Conservation (phyloP, 805 yeast genomes). For the Lipomyces sp. region DNA sequence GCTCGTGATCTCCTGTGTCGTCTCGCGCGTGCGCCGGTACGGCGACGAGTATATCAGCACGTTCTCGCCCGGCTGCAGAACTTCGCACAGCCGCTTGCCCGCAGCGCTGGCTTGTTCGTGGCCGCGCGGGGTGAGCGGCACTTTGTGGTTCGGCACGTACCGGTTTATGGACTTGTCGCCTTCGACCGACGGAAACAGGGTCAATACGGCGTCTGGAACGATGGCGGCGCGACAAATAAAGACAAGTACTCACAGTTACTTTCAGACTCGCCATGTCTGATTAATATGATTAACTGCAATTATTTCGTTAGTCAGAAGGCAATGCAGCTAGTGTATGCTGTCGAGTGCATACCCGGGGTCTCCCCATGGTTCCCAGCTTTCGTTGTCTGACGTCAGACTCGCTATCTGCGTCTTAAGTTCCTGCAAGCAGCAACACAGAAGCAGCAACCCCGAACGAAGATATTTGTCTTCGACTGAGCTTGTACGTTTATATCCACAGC, state of each 20-base stretch:
- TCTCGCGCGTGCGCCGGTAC: slow-evolving; percentile 77
- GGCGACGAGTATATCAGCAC: slow-evolving; percentile 84
- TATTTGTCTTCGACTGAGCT: no score
- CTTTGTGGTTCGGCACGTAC: slow-evolving; percentile 73
- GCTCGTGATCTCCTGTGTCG: slow-evolving; percentile 65
- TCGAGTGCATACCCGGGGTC: no score
- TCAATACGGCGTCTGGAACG: not conserved
- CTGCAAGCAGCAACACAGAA: no score
- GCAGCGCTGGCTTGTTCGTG: slow-evolving; percentile 43
- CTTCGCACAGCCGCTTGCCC: slow-evolving; percentile 36
- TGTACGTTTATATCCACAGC: no score
- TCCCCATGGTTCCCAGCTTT: no score
- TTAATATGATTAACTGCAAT: slow-evolving; percentile 60
- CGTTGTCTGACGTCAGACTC: no score
- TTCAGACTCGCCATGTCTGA: slow-evolving; percentile 91
- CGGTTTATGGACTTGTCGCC: slow-evolving; percentile 54
- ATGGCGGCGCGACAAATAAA: not conserved
- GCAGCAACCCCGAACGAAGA: no score
- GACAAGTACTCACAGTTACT: slow-evolving; percentile 56
- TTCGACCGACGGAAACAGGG: not conserved
- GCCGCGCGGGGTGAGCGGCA: slow-evolving; percentile 70
- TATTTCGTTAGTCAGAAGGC: not conserved
- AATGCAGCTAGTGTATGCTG: no score
- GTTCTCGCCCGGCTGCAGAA: slow-evolving; percentile 50
- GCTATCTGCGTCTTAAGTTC: no score